Conservation (phyloP, 2,329 filamentous ascomycete genomes). For the Fusarium haematococcum region DNA sequence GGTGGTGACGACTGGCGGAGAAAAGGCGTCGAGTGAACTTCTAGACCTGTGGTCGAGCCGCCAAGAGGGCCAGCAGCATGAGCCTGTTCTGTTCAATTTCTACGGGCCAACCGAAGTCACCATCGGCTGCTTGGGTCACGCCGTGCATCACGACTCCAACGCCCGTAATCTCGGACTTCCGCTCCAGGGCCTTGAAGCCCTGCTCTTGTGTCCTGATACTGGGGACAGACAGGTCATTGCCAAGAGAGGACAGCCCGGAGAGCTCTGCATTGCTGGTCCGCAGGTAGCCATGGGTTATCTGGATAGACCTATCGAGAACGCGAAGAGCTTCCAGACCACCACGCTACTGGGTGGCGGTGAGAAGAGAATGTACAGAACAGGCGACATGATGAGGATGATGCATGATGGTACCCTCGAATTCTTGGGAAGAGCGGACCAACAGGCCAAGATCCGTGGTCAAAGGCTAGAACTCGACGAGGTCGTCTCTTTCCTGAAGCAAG, state of each 20-base stretch:
- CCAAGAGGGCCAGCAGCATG: neutral
- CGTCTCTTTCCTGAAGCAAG: constrained; percentile 12
- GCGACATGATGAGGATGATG: constrained; percentile 35
- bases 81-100: constrained; percentile 21
- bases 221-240: neutral
- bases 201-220: neutral
- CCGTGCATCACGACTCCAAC: constrained; percentile 15
- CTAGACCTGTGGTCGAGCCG: neutral
- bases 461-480: constrained; percentile 24
- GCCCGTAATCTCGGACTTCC: constrained; percentile 26
- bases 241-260: constrained; percentile 8
- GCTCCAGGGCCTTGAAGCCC: constrained; percentile 1
- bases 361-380: constrained; percentile 20
- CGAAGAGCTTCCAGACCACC: constrained; percentile 13
- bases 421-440: constrained; percentile 15
- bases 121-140: constrained; percentile 16
- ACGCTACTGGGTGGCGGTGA: neutral
- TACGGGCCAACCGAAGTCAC: constrained; percentile 27
- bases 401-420: constrained; percentile 20
- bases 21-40: constrained; percentile 25
- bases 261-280: constrained; percentile 21
- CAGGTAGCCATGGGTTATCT: constrained; percentile 25
- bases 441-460: constrained; percentile 29
- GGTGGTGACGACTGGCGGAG: constrained; percentile 22
- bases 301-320: constrained; percentile 10